A percentile compares a stretch with the other conserved stretches of the same genome.
Conservation (phyloP, 305 asterid genomes). For the Fraxinus sp. region DNA sequence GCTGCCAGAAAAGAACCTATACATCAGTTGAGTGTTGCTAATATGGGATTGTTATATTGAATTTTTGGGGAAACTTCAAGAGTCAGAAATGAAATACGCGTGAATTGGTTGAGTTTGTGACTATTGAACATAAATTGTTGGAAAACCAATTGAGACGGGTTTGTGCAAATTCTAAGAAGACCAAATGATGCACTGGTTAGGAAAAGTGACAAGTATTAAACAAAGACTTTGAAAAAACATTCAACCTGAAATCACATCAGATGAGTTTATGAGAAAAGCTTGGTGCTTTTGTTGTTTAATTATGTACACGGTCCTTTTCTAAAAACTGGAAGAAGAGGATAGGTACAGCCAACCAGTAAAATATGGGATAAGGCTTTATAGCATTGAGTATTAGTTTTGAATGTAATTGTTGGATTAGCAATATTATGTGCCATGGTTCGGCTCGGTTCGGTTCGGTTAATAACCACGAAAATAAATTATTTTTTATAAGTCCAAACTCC, state of each 20-base stretch:
- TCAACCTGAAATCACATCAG: neutral
- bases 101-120: neutral
- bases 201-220: neutral
- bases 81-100: neutral
- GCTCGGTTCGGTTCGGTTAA: too few species aligned
- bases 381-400: neutral
- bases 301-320: neutral
- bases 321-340: neutral
- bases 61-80: neutral
- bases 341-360: neutral
- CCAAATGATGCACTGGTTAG: neutral
- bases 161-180: neutral
- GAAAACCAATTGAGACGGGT: neutral
- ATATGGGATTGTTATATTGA: neutral
- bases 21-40: neutral
- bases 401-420: neutral
- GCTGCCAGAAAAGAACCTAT: neutral
- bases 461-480: too few species aligned
- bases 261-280: neutral
- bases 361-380: neutral
- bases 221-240: neutral
- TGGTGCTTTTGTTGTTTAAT: neutral
- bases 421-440: neutral
- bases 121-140: neutral
- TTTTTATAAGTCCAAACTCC: too few species aligned